These are phyloP conservation scores for Whalleya microplaca DNA, from an alignment of 2,329 filamentous ascomycete species.

Conservation along the genomic window DNA sequence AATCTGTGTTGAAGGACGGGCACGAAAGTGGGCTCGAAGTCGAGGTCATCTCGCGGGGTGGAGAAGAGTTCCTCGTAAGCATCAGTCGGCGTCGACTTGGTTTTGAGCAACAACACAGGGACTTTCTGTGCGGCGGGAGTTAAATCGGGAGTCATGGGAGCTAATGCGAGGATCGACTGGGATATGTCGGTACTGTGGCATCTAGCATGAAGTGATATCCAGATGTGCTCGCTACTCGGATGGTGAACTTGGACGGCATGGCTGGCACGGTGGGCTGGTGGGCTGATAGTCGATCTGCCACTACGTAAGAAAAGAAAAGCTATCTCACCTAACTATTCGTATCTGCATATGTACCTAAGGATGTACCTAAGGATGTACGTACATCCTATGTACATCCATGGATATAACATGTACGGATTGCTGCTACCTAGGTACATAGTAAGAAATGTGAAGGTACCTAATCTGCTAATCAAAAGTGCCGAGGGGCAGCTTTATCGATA, in stretches of 20 bases:
- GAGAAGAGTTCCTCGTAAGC: conserved; percentile 72
- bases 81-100: conserved; percentile 71
- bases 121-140: conserved; percentile 27
- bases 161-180: conserved; percentile 8
- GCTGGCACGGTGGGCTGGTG: neutral
- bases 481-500: neutral
- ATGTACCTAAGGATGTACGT: conserved; percentile 1
- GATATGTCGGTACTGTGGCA: neutral
- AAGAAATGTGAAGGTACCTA: conserved; percentile 1
- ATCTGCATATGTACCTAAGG: no score
- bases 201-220: neutral
- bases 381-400: no score
- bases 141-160: conserved; percentile 21
- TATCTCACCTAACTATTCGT: no score
- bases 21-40: conserved; percentile 70
- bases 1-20: conserved; percentile 77
- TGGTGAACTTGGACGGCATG: neutral
- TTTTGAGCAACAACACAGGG: conserved; percentile 77
- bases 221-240: neutral
- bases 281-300: neutral
- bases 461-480: neutral
- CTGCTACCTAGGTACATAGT: no score
- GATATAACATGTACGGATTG: no score
- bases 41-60: conserved; percentile 41
- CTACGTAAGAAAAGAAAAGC: no score